Percentiles rank a stretch among this genome's conserved stretches.
Conservation (phyloP, 495 filamentous ascomycete species). For the Xylaria grammica region DNA sequence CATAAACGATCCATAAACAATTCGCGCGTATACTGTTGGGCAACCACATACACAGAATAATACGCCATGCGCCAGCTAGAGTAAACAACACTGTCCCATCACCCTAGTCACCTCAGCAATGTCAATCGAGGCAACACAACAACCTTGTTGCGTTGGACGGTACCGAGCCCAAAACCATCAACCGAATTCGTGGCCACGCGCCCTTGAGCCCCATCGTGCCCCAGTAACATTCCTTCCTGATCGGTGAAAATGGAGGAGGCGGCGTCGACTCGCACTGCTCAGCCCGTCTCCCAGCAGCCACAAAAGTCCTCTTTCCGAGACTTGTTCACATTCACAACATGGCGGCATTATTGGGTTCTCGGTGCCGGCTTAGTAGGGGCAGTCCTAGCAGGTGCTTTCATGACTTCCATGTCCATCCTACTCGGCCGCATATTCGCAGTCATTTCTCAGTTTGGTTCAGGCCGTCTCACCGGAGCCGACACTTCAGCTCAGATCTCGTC, state of each 20-base stretch:
- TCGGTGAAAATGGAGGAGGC: conserved; percentile 9
- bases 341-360: conserved; percentile 62
- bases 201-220: neutral
- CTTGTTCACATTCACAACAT: conserved; percentile 76
- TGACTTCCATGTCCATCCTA: conserved; percentile 70
- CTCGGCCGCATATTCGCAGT: conserved; percentile 77
- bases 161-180: neutral
- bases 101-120: neutral
- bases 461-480: conserved; percentile 50
- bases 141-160: neutral
- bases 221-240: neutral
- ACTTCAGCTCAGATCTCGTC: conserved; percentile 61
- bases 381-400: conserved; percentile 63
- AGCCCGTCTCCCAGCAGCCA: conserved; percentile 41
- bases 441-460: conserved; percentile 69
- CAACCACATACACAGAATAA: neutral
- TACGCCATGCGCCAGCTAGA: neutral
- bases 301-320: conserved; percentile 38
- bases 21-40: neutral
- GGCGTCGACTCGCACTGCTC: neutral
- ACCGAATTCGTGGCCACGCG: neutral
- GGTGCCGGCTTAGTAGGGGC: conserved; percentile 56
- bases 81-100: conserved; percentile 6
- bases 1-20: neutral
- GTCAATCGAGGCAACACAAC: neutral